phyloP scores from a whole-genome alignment of 2,329 filamentous ascomycete genomes.

The Diaporthe ilicicola region DNA sequence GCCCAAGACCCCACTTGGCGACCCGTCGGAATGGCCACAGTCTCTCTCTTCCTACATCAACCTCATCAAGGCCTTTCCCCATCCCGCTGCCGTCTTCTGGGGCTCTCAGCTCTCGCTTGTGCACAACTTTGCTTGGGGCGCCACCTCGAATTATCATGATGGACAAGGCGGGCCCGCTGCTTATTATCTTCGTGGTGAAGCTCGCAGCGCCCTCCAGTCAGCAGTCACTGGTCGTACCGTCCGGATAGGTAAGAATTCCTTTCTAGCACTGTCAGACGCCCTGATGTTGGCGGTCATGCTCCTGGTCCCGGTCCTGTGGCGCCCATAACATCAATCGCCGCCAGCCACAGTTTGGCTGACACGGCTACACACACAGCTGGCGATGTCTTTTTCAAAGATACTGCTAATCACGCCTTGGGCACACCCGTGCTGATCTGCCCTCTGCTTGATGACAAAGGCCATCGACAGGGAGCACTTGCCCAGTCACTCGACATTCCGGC shows the following conservation, averaged over 20 bases:
- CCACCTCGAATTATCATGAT: not conserved
- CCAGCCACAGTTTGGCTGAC: not conserved
- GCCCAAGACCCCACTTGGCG: constrained; percentile 5
- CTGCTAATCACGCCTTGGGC: not conserved
- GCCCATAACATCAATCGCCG: not conserved
- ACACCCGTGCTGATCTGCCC: constrained; percentile 11
- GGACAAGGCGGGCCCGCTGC: not conserved
- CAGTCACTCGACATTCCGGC: constrained; percentile 2
- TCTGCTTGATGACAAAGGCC: constrained; percentile 16
- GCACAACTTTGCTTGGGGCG: constrained; percentile 20
- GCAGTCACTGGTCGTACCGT: constrained; percentile 22
- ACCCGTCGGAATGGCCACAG: not conserved
- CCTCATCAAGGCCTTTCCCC: constrained; percentile 12
- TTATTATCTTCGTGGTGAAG: not conserved
- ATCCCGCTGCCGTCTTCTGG: constrained; percentile 26
- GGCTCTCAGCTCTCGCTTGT: not conserved
- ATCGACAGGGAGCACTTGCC: constrained; percentile 9
- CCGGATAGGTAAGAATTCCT: constrained; percentile 2
- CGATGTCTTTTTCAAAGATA: not conserved
- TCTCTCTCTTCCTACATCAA: constrained; percentile 4
- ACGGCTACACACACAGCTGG: not conserved
- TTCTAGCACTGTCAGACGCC: not conserved
- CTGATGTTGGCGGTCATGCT: not conserved
- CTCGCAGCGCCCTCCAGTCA: constrained; percentile 13
- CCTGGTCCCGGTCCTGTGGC: not conserved